Conservation (phyloP, 2,329 filamentous ascomycete species). For the Fusarium pseudonygamai region DNA sequence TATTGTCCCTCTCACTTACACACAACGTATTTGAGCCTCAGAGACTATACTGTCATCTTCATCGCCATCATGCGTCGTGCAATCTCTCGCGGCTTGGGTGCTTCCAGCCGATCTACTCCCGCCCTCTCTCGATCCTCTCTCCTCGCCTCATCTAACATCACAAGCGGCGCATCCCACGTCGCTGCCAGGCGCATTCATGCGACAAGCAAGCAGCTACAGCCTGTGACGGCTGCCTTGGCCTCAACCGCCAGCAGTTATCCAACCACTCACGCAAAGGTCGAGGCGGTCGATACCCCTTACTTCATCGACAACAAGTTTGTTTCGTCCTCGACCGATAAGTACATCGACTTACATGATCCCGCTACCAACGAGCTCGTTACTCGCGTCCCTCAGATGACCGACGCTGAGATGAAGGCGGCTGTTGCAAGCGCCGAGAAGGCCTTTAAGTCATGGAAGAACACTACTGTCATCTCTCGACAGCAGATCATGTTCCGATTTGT, state of each 20-base stretch:
- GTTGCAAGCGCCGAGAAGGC: conserved; percentile 81
- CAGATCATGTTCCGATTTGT: conserved; percentile 91
- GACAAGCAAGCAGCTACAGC: conserved; percentile 64
- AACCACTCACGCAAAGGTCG: conserved; percentile 75
- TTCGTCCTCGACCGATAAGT: conserved; percentile 72
- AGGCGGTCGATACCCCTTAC: conserved; percentile 77
- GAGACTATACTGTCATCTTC: neutral
- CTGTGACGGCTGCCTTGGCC: conserved; percentile 59
- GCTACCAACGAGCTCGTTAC: conserved; percentile 88
- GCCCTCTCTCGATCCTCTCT: conserved; percentile 43
- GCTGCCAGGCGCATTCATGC: conserved; percentile 66
- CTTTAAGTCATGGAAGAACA: conserved; percentile 77
- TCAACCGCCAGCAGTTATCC: conserved; percentile 71
- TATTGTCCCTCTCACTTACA: neutral
- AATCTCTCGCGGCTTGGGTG: conserved; percentile 52
- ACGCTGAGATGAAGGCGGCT: conserved; percentile 77
- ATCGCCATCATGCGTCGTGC: conserved; percentile 56
- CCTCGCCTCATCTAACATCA: conserved; percentile 50
- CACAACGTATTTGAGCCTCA: neutral
- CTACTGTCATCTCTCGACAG: conserved; percentile 77
- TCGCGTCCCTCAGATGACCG: conserved; percentile 82
- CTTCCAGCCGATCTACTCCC: conserved; percentile 46
- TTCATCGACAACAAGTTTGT: conserved; percentile 85
- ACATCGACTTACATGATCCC: conserved; percentile 83
- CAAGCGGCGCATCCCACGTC: conserved; percentile 47